A percentile compares a stretch with the other conserved stretches of the same genome.
Evolutionary conservation across 371 early-diverging fungal genomes (phyloP).

Genomic region (Mucor saturninus): DNA sequence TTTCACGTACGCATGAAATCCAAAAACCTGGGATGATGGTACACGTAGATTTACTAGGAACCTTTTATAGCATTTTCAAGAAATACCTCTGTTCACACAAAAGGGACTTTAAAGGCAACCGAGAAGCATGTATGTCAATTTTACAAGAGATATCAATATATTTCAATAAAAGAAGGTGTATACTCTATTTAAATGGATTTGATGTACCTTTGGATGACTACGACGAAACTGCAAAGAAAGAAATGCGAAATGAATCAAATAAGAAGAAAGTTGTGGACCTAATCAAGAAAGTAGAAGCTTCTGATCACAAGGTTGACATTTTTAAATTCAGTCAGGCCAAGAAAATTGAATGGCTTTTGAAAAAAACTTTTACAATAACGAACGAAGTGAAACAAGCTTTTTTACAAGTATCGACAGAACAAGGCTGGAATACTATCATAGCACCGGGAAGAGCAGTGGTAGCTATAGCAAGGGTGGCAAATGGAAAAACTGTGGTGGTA

Average conservation of each 20-base stretch:
- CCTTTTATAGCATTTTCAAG: background rate
- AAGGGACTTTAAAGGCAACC: background rate
- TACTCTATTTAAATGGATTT: background rate
- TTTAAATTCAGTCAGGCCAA: background rate
- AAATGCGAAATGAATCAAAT: background rate
- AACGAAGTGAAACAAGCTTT: conserved; percentile 1
- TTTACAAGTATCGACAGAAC: background rate
- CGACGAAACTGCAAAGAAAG: background rate
- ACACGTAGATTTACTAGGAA: background rate
- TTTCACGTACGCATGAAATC: background rate
- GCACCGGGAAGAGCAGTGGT: background rate
- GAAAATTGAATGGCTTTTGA: conserved; percentile 4
- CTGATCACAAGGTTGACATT: background rate
- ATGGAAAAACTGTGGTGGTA: background rate
- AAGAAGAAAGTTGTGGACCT: background rate
- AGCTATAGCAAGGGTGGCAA: background rate
- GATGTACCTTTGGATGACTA: background rate
- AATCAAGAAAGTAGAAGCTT: background rate
- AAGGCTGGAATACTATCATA: background rate
- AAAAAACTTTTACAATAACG: conserved; percentile 1
- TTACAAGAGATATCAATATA: background rate
- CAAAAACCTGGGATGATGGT: background rate
- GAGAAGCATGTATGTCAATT: background rate
- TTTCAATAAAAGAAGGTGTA: background rate
- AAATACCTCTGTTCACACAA: background rate